phyloP scores from a whole-genome alignment of 2,329 filamentous ascomycete genomes.

The Orbilia ellipsospora region DNA sequence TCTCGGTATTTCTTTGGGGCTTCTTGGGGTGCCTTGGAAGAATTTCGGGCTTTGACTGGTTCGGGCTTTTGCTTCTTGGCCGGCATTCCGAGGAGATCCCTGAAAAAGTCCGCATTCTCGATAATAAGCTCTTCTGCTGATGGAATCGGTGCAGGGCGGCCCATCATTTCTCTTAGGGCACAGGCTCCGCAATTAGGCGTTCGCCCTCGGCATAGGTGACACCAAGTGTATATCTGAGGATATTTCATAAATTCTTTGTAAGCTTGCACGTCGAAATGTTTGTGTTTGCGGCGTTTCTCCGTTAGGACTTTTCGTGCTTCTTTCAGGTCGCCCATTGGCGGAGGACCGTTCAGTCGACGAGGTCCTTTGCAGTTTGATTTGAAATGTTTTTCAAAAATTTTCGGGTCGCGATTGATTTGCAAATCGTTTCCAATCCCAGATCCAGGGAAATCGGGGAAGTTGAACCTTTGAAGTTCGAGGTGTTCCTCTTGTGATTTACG shows the following conservation, averaged over 20 bases:
- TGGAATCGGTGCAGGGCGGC: not conserved
- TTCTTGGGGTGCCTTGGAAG: not conserved
- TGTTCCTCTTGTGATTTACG: not conserved
- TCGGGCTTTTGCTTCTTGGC: not conserved
- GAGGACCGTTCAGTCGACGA: not conserved
- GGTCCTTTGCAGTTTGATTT: slow-evolving; percentile 9
- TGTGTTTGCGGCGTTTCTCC: slow-evolving; percentile 7
- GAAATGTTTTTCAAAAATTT: not conserved
- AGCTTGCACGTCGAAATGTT: slow-evolving; percentile 9
- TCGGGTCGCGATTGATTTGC: too few species aligned
- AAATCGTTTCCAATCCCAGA: too few species aligned
- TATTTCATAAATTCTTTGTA: slow-evolving; percentile 28
- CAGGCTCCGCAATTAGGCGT: slow-evolving; percentile 27
- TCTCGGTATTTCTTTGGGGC: not conserved
- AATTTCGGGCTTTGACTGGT: slow-evolving; percentile 2
- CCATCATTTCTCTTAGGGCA: not conserved
- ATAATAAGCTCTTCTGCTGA: slow-evolving; percentile 30
- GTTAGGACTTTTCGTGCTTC: slow-evolving; percentile 18
- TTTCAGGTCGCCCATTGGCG: not conserved
- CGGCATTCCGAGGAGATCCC: slow-evolving; percentile 20
- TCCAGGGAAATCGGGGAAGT: too few species aligned
- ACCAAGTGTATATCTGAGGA: slow-evolving; percentile 19
- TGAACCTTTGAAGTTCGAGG: not conserved
- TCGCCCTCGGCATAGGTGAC: slow-evolving; percentile 8
- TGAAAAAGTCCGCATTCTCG: slow-evolving; percentile 14